Evolutionary conservation across 192 early-diverging fungal species (phyloP).

Genomic region (Backusella morwellensis): DNA sequence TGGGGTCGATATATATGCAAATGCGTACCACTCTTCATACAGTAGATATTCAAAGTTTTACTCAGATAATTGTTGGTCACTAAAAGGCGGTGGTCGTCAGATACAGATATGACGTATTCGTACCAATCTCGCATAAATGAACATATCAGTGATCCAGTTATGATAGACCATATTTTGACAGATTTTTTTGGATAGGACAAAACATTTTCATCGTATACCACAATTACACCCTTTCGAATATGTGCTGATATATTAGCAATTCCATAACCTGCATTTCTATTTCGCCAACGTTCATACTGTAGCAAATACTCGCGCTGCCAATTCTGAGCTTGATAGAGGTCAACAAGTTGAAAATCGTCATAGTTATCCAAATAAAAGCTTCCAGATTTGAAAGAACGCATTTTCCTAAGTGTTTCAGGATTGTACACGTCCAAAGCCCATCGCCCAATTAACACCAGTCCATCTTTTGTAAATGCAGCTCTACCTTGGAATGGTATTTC

Average conservation of each 20-base stretch:
- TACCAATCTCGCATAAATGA: background rate
- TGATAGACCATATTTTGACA: background rate
- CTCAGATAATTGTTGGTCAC: background rate
- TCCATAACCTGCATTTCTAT: background rate
- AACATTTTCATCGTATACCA: background rate
- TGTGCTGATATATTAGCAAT: background rate
- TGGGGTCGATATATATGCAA: too few relatives aligned
- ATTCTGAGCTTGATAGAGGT: background rate
- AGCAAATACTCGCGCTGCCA: background rate
- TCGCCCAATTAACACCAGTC: background rate
- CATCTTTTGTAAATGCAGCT: background rate
- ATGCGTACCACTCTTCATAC: too few relatives aligned
- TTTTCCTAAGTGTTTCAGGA: background rate
- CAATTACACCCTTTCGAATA: background rate
- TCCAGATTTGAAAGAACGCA: background rate
- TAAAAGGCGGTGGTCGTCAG: background rate
- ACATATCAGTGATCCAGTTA: background rate
- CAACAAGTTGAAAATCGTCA: fast-evolving
- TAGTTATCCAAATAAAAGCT: background rate
- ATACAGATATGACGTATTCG: background rate
- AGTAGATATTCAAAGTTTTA: background rate
- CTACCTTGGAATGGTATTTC: background rate
- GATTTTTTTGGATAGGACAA: background rate
- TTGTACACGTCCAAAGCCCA: background rate
- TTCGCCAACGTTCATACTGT: background rate